Base-by-base conservation (phyloP, 768 basidiomycete species). In the Suillus alpinus region DNA sequence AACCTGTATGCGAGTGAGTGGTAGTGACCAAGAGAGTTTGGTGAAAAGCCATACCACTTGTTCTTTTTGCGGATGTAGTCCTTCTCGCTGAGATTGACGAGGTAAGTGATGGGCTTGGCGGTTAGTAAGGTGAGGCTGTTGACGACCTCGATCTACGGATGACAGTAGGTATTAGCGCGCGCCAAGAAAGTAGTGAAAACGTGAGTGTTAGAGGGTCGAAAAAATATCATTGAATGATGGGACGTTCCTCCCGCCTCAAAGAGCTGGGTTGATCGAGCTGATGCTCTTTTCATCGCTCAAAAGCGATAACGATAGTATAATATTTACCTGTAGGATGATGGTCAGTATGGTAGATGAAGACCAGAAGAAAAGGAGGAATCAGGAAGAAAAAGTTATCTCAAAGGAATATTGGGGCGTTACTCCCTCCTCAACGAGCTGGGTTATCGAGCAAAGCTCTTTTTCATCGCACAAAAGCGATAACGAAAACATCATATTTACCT, bases 1-100 rank as follows among this genome's bases (percentile, higher is more conserved):
- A 98, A 77, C 92, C 91, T 92, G 59, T 7, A 20, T 39, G 16
- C 32, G 16, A 23, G 53, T 55, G 37, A 37, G 26, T 2, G 10
- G n/a, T 20, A 26, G 29, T 32, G 59, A 16, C 16, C 51, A 46
- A 50, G 49, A 26, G 57, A 31, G 9, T 18, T 20, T 55, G 8
- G 13, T 31, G 14, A 23, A 16, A 47, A 18, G 20, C 20, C 44
- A 46, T 61, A 90, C 95, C 97, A 98, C 81, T 98, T 98, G 81
- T 98, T 98, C 86, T 98, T 98, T 78, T 98, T 98, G 65, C 97
- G 88, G 62, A 92, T 77, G 69, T 92, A 99, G 73, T 99, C 97
- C 65, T 86, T 85, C 75, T 98, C 95, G 61, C 91, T 94, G 51
- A 99, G 79, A 77, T 99, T 99, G 78, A 98, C 95, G 55, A 99